Evolutionary conservation across 1,284 basidiomycete genomes (phyloP), one percentile per base, ranked within the genome.

Genomic region (Trametes sp.): DNA sequence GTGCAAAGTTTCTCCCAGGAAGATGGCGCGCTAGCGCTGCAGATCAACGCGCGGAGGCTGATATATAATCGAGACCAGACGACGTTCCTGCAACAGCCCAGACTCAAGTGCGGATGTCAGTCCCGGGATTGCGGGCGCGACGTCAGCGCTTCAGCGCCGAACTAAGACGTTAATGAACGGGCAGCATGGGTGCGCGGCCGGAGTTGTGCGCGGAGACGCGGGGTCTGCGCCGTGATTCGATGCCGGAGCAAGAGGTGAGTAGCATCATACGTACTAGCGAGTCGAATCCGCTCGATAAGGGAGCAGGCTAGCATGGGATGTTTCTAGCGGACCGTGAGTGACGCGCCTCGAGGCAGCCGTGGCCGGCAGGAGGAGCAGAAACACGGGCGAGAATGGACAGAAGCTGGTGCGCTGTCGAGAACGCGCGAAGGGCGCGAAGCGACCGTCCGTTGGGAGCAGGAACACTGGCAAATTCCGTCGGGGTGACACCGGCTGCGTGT

Each of bases 211-310:
- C 19, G 16, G 36, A 41, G 35, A 41, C 13, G 24, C 4, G 13
- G 21, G n/a, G 10, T 9, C 31, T 36, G 33, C 21, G 23, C 33
- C 23, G 54, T 33, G 45, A 57, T 57, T 33, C 31, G 31, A 33
- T 11, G 31, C 11, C 54, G 54, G 54, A 46, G 36, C 14, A 10
- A 31, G n/a, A 0, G 29, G 44, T 10, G 54, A 14, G 33, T 8
- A 33, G n/a, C 29, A 55, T 55, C 53, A 55, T 46, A 50, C 45
- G 55, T 57, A 41, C 46, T 46, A 48, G 44, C 54, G 54, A 56
- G 4, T 23, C 42, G 42, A 45, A 45, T 56, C 36, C 23, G 31
- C 55, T 26, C 46, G 45, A 50, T 57, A 35, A 50, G 48, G 46
- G 19, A 50, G 48, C 23, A 9, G 16, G 38, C 38, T 41, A 41